Base-by-base conservation (phyloP, 345 rosid species). In the Murraya koenigii region DNA sequence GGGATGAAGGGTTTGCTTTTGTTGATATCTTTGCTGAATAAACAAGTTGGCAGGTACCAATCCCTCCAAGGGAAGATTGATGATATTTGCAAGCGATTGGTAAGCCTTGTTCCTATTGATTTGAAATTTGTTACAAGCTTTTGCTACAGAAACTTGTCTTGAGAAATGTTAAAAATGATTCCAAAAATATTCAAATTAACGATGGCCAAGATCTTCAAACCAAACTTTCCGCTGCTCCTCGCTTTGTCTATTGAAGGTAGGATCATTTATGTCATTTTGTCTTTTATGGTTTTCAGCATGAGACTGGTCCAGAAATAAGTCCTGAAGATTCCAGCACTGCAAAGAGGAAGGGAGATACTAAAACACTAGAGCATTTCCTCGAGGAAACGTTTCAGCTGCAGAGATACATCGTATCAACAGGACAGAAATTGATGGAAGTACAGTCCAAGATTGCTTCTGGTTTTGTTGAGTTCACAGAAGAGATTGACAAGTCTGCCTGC, bases 301-400 rank as follows among this genome's bases (percentile, higher is more conserved):
- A 83, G 77, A 89, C 82, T 76, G 82, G 82, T 60, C 77, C 67
- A 11, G 89, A 80, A 60, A 72, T 11, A 20, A 77, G 54, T 55
- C 30, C 11, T 3, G 86, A 86, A 76, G 89, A 82, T 56, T 41
- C 81, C 7, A 79, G 60, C 23, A 63, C 64, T 9, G 32, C 66
- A 39, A 88, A 76, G 77, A 76, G 23, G n/a, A 91, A 83, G 47
- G 90, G 74, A 71, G 85, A 85, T 17, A 91, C 83, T 4, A 93
- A 82, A 82, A 80, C 85, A 36, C 81, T 89, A n/a, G 93, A 91
- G 80, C 90, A 88, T 80, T 93, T 86, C 80, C 87, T 95, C 0
- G 97, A 93, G 75, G 97, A 93, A 77, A 91, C 97, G 47, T 95
- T 95, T 80, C 97, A 93, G 84, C 84, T 95, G 67, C 94, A 93